Evolutionary conservation across 2,329 filamentous ascomycete genomes (phyloP).

Genomic region (Neonectria punicea): DNA sequence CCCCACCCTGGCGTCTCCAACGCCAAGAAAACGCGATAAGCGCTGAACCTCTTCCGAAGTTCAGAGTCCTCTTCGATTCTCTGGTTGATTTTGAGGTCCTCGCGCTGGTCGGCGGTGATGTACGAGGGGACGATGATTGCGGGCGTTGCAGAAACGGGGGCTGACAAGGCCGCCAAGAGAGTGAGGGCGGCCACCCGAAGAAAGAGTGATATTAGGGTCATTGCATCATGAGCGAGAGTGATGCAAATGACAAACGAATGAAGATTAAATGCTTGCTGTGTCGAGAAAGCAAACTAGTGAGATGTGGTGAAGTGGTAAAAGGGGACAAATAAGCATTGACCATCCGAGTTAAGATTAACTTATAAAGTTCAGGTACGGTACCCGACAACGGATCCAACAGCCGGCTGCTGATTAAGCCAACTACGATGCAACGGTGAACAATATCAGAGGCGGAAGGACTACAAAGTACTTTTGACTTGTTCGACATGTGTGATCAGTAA

Average conservation of each 20-base stretch:
- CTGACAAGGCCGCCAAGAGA: constrained; percentile 27
- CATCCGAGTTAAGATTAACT: too few species aligned
- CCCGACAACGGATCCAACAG: too few species aligned
- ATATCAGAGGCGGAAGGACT: too few species aligned
- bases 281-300: background rate
- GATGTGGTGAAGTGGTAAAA: background rate
- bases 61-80: constrained; percentile 27
- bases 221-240: constrained; percentile 17
- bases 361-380: too few species aligned
- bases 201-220: constrained; percentile 29
- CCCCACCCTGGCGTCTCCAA: constrained; percentile 37
- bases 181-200: constrained; percentile 22
- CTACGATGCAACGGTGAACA: too few species aligned
- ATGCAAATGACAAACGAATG: background rate
- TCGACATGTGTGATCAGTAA: background rate
- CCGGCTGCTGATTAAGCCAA: too few species aligned
- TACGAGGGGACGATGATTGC: constrained; percentile 34
- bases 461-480: too few species aligned
- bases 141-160: constrained; percentile 17
- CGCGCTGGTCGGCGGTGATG: constrained; percentile 31
- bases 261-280: background rate
- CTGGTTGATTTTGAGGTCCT: constrained; percentile 29
- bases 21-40: constrained; percentile 39
- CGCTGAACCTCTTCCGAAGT: constrained; percentile 21
- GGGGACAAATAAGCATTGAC: too few species aligned